phyloP scores from a whole-genome alignment of 805 yeast genomes.

The Maudiozyma serrabonitensis region DNA sequence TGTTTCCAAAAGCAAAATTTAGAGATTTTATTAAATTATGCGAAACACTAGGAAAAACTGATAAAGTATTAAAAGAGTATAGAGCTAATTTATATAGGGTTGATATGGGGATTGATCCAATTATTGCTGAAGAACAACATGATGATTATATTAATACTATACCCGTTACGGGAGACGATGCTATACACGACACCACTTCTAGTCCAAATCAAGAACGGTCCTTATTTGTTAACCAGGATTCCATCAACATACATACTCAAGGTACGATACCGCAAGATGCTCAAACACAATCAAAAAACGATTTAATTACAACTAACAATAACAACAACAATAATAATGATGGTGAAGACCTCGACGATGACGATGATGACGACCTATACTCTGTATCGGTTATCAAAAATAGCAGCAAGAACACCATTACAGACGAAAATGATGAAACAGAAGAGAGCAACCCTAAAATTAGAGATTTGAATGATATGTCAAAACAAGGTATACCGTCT shows the following conservation, averaged over 20 bases:
- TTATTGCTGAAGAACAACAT: neutral
- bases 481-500: neutral
- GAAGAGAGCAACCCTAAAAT: neutral
- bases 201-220: neutral
- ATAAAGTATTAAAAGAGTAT: constrained; percentile 34
- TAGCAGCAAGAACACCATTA: neutral
- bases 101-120: constrained; percentile 25
- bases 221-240: neutral
- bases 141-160: neutral
- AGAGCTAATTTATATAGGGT: constrained; percentile 32
- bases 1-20: constrained; percentile 75
- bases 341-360: constrained; percentile 2
- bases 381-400: neutral
- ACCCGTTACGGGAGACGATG: neutral
- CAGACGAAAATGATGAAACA: neutral
- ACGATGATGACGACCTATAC: neutral
- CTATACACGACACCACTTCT: neutral
- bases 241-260: neutral
- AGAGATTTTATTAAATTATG: constrained; percentile 53
- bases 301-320: neutral
- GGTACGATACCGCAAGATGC: neutral
- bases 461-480: neutral
- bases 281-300: neutral
- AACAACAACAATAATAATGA: neutral
- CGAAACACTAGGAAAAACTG: constrained; percentile 38